These are phyloP conservation scores for Gentiana dahurica DNA, from an alignment of 257 asterid species.

Conservation along the genomic window DNA sequence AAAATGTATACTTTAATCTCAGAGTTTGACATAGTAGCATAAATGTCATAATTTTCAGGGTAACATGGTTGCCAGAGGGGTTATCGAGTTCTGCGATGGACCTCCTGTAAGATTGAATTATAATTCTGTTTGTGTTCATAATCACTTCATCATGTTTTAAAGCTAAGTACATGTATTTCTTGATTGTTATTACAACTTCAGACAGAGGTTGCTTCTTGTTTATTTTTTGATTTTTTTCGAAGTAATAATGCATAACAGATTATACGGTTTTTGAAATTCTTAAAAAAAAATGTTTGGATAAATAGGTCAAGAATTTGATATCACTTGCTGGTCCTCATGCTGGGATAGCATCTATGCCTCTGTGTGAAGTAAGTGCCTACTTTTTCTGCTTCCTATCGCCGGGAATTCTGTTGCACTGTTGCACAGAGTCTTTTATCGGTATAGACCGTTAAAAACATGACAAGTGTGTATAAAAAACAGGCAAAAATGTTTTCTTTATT, in stretches of 20 bases:
- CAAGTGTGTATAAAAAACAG: too few species aligned
- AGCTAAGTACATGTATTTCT: too few species aligned
- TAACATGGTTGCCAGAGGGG: conserved; percentile 79
- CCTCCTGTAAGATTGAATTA: conserved; percentile 66
- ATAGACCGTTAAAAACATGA: too few species aligned
- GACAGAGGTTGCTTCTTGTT: background rate
- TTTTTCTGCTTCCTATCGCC: background rate
- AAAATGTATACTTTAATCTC: too few species aligned
- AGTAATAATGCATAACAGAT: too few species aligned
- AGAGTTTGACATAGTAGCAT: too few species aligned
- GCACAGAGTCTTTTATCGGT: background rate
- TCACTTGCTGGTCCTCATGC: conserved; percentile 98
- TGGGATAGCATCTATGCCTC: conserved; percentile 79
- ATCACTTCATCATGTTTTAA: too few species aligned
- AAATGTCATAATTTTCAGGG: conserved; percentile 39
- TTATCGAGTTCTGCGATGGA: conserved; percentile 68
- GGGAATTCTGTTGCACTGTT: background rate
- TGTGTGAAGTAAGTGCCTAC: conserved; percentile 60
- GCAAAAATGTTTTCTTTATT: too few species aligned
- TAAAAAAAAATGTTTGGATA: conserved; percentile 7
- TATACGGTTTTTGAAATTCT: background rate
- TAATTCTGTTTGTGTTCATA: too few species aligned
- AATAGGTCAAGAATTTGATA: conserved; percentile 70
- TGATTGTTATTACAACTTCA: too few species aligned
- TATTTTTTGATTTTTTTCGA: background rate